phyloP scores from a whole-genome alignment of 2,329 filamentous ascomycete species.

The Aspergillus luchuensis region DNA sequence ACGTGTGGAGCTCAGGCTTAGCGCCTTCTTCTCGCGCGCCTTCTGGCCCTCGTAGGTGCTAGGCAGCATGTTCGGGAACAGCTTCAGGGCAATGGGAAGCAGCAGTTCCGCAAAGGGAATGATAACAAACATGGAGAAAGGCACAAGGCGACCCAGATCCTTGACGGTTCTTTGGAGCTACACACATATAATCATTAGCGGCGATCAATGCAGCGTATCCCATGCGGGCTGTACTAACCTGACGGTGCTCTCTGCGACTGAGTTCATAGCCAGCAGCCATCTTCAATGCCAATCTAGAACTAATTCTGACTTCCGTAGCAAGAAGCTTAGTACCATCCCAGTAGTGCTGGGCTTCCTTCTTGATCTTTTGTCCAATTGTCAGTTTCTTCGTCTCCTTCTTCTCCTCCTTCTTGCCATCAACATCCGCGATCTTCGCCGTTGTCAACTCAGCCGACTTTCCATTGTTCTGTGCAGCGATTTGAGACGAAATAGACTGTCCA shows the following conservation, averaged over 20 bases:
- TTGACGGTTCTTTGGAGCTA: slow-evolving; percentile 85
- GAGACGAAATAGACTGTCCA: slow-evolving; percentile 44
- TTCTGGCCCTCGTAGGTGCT: slow-evolving; percentile 95
- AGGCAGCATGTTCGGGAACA: slow-evolving; percentile 96
- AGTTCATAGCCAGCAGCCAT: slow-evolving; percentile 98
- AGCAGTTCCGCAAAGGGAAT: slow-evolving; percentile 94
- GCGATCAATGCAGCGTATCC: not conserved
- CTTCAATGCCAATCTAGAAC: slow-evolving; percentile 85
- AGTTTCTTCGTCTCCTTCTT: slow-evolving; percentile 80
- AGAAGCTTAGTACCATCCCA: slow-evolving; percentile 98
- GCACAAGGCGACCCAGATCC: slow-evolving; percentile 87
- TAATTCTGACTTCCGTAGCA: slow-evolving; percentile 89
- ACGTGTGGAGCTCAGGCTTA: slow-evolving; percentile 76
- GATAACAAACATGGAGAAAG: slow-evolving; percentile 95
- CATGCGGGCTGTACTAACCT: slow-evolving; percentile 51
- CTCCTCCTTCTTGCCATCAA: slow-evolving; percentile 59
- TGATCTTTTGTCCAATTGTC: slow-evolving; percentile 87
- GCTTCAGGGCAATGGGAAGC: slow-evolving; percentile 83
- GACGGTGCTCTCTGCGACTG: slow-evolving; percentile 86
- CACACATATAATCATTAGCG: slow-evolving; percentile 4
- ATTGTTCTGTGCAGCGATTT: slow-evolving; percentile 51
- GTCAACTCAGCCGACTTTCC: slow-evolving; percentile 64
- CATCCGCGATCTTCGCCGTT: slow-evolving; percentile 58
- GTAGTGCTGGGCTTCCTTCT: slow-evolving; percentile 91
- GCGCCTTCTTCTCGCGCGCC: slow-evolving; percentile 85